Conservation (phyloP, 2,329 filamentous ascomycete species). For the Mycosphaerella sp. region DNA sequence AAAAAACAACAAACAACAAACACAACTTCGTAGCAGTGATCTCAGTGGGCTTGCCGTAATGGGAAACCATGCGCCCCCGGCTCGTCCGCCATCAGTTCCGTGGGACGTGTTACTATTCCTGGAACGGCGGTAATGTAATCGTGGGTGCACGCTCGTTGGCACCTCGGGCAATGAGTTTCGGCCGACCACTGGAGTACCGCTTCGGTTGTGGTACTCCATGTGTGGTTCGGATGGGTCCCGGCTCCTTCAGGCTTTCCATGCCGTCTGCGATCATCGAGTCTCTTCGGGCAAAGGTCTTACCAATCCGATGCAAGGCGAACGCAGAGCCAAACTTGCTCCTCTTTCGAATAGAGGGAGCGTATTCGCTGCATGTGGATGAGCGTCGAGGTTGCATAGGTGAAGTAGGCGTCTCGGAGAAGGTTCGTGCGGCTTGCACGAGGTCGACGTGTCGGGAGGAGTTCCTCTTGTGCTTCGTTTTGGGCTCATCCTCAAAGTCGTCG, state of each 20-base stretch:
- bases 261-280: conserved; percentile 4
- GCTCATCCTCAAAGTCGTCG: conserved; percentile 12
- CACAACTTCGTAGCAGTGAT: neutral
- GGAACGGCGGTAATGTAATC: conserved; percentile 29
- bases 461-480: conserved; percentile 3
- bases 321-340: conserved; percentile 24
- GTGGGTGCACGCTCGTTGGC: conserved; percentile 31
- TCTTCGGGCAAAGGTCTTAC: conserved; percentile 11
- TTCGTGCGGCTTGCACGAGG: conserved; percentile 17
- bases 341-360: conserved; percentile 7
- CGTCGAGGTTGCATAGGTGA: neutral
- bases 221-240: neutral
- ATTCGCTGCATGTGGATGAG: neutral
- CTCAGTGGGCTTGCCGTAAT: neutral
- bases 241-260: conserved; percentile 7
- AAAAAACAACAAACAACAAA: neutral
- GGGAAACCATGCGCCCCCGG: neutral
- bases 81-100: neutral
- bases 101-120: conserved; percentile 6
- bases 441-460: conserved; percentile 14
- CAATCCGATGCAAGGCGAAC: conserved; percentile 20
- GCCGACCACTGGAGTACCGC: conserved; percentile 15
- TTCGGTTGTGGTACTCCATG: conserved; percentile 11
- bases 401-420: neutral
- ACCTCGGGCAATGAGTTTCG: conserved; percentile 30